phyloP scores from a whole-genome alignment of 192 early-diverging fungal genomes.

The Paraglomus brasilianum region DNA sequence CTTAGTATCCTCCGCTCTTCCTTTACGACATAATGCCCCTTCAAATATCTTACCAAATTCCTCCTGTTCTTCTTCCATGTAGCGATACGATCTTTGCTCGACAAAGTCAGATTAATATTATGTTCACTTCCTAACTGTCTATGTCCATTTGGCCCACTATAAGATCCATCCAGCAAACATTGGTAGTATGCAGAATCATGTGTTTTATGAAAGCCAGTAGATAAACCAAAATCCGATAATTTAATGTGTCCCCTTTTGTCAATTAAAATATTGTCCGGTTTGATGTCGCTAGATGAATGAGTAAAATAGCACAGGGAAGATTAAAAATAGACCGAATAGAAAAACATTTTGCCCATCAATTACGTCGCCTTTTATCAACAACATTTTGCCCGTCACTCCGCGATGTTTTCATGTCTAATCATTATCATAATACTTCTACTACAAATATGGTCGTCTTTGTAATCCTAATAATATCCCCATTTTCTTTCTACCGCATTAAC shows the following conservation, averaged over 20 bases:
- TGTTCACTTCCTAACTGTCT: constrained; percentile 49
- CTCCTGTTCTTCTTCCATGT: constrained; percentile 99
- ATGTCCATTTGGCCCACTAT: constrained; percentile 47
- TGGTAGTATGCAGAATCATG: constrained; percentile 98
- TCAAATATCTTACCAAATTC: constrained; percentile 57
- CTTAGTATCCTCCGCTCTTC: neutral
- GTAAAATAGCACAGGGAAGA: neutral
- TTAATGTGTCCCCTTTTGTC: constrained; percentile 99
- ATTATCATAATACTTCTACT: too few relatives aligned
- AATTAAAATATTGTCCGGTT: constrained; percentile 89
- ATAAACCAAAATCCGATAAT: constrained; percentile 99
- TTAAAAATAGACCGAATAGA: neutral
- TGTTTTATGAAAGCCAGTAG: constrained; percentile 98
- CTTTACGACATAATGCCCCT: neutral
- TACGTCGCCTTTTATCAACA: neutral
- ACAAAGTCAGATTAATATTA: constrained; percentile 91
- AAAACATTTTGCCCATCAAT: neutral
- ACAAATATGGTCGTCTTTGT: neutral
- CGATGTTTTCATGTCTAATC: neutral
- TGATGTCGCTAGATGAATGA: constrained; percentile 61
- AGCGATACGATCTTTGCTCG: constrained; percentile 90
- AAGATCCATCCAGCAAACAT: constrained; percentile 68
- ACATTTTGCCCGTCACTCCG: neutral
- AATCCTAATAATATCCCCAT: neutral
- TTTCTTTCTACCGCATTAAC: neutral